These are phyloP conservation scores for Eragrostis curvula DNA, from an alignment of 176 grass and related monocot genomes.

Conservation along the genomic window DNA sequence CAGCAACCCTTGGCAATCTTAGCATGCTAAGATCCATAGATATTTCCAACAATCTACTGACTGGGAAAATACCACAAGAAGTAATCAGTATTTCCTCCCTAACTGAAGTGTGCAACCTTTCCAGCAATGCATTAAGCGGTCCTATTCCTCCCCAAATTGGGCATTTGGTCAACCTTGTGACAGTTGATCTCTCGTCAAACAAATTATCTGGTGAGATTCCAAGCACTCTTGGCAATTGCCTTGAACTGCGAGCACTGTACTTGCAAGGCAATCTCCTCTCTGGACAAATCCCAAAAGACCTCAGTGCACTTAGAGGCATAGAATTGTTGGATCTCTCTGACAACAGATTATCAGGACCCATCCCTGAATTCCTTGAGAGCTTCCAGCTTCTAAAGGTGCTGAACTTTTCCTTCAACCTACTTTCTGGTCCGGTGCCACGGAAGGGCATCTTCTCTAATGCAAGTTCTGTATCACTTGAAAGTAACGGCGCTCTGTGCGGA, in stretches of 20 bases:
- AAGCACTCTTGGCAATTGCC: neutral
- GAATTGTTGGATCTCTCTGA: neutral
- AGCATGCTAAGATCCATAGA: neutral
- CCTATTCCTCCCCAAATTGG: neutral
- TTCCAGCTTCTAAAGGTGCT: neutral
- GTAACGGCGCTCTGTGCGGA: neutral
- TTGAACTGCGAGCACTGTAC: neutral
- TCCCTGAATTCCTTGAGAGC: neutral
- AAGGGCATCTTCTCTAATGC: neutral
- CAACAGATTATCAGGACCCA: neutral
- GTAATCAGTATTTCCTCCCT: neutral
- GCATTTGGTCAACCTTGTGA: neutral
- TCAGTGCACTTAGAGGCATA: neutral
- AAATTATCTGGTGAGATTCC: slow-evolving; percentile 4
- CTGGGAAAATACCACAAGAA: neutral
- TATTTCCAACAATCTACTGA: slow-evolving; percentile 3
- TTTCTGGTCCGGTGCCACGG: neutral
- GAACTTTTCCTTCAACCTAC: neutral
- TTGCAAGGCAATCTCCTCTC: neutral
- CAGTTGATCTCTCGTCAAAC: neutral
- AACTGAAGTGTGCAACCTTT: neutral
- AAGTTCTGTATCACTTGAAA: neutral
- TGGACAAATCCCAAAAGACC: neutral
- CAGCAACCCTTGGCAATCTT: neutral
- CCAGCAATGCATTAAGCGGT: neutral